These are phyloP conservation scores for Phtheirospermum japonicum DNA, from an alignment of 257 asterid species.

Conservation along the genomic window DNA sequence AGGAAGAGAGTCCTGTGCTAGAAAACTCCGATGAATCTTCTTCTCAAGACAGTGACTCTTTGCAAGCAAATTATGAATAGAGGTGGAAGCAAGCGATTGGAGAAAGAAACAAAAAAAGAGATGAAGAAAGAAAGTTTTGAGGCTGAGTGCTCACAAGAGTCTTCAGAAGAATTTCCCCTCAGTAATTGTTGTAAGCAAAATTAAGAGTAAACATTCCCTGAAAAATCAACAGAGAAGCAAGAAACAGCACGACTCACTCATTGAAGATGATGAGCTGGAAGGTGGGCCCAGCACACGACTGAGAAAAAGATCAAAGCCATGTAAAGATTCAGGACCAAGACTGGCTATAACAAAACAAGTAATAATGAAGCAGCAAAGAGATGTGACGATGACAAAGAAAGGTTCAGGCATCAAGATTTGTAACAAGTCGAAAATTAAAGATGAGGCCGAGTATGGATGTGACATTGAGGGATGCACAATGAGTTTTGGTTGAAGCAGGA, in stretches of 20 bases:
- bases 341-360: constrained; percentile 35
- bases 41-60: constrained; percentile 30
- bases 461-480: constrained; percentile 88
- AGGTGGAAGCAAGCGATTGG: constrained; percentile 28
- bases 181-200: constrained; percentile 40
- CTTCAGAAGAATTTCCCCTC: constrained; percentile 52
- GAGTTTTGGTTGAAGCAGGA: constrained; percentile 82
- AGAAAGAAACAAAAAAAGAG: constrained; percentile 35
- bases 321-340: constrained; percentile 39
- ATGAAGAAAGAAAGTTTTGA: constrained; percentile 29
- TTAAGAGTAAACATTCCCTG: constrained; percentile 42
- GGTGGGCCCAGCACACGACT: constrained; percentile 93
- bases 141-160: constrained; percentile 35
- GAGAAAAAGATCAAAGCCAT: constrained; percentile 59
- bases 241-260: constrained; percentile 26
- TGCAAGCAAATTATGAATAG: constrained; percentile 28
- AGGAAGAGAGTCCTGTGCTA: constrained; percentile 31
- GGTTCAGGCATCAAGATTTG: constrained; percentile 30
- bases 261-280: constrained; percentile 46
- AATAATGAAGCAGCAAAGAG: constrained; percentile 43
- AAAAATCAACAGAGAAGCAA: constrained; percentile 36
- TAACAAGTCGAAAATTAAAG: constrained; percentile 40
- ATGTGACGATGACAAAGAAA: constrained; percentile 37
- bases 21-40: constrained; percentile 26
- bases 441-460: constrained; percentile 61